Conservation (phyloP, 805 yeast genomes). For the Saccharomyces paradoxus region DNA sequence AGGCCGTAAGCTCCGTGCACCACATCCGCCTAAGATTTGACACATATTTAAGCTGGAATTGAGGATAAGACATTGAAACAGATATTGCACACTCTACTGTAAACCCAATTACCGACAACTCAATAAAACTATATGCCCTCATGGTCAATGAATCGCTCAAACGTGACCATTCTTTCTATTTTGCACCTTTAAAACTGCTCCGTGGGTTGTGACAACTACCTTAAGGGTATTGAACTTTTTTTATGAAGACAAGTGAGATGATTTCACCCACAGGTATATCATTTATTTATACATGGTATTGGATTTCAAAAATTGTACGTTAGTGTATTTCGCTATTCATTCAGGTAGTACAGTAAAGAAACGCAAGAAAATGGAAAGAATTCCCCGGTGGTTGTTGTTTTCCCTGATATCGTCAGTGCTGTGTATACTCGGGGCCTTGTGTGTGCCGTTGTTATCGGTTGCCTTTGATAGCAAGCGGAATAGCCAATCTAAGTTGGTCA, state of each 20-base stretch:
- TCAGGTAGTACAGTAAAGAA: background rate
- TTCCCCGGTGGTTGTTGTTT: constrained; percentile 28
- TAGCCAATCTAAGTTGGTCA: constrained; percentile 49
- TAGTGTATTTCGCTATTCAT: background rate
- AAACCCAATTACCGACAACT: background rate
- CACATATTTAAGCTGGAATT: background rate
- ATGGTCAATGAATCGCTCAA: background rate
- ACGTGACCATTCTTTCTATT: background rate
- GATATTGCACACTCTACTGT: background rate
- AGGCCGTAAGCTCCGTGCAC: background rate
- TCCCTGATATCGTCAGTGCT: constrained; percentile 56
- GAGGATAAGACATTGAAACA: background rate
- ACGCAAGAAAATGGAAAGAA: background rate
- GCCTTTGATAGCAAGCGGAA: constrained; percentile 11
- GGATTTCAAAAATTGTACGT: background rate
- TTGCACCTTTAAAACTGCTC: background rate
- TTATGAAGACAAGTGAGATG: background rate
- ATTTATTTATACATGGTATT: background rate
- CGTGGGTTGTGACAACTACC: background rate
- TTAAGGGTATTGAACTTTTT: background rate
- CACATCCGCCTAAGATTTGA: background rate
- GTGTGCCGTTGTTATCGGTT: constrained; percentile 37
- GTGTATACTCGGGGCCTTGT: constrained; percentile 62
- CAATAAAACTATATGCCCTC: background rate
- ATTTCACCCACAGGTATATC: background rate